Conservation (phyloP, 352 stramenopile species). For the Blastocystis sp. region DNA sequence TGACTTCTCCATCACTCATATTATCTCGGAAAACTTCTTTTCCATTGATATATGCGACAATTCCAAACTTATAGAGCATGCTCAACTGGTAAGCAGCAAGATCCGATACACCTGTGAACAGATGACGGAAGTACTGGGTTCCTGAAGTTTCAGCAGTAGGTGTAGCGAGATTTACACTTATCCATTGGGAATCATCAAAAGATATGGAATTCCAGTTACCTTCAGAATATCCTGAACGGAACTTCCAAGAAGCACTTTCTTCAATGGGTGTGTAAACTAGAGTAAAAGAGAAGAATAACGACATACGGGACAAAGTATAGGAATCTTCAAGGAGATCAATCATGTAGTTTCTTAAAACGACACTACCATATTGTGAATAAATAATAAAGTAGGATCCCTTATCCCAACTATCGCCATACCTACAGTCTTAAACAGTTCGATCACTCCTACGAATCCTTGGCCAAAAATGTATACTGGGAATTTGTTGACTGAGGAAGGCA, state of each 20-base stretch:
- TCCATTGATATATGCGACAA: slow-evolving; percentile 46
- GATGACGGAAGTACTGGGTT: slow-evolving; percentile 38
- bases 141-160: neutral
- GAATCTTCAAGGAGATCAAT: neutral
- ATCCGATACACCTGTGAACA: neutral
- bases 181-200: slow-evolving; percentile 6
- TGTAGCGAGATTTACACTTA: neutral
- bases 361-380: neutral
- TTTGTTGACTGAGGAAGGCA: slow-evolving; percentile 16
- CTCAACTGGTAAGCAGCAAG: slow-evolving; percentile 29
- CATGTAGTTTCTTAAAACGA: neutral
- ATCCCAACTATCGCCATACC: slow-evolving; percentile 2
- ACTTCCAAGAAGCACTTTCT: slow-evolving; percentile 13
- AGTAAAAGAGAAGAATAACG: neutral
- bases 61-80: slow-evolving; percentile 26
- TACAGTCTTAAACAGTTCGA: neutral
- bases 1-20: slow-evolving; percentile 1
- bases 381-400: neutral
- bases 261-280: slow-evolving; percentile 50
- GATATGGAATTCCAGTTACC: neutral
- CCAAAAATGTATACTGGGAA: neutral
- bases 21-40: slow-evolving; percentile 51
- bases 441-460: neutral
- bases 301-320: slow-evolving; percentile 25
- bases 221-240: neutral